phyloP scores from a whole-genome alignment of 169 alveolate genomes.

The Cryptosporidium andersoni region DNA sequence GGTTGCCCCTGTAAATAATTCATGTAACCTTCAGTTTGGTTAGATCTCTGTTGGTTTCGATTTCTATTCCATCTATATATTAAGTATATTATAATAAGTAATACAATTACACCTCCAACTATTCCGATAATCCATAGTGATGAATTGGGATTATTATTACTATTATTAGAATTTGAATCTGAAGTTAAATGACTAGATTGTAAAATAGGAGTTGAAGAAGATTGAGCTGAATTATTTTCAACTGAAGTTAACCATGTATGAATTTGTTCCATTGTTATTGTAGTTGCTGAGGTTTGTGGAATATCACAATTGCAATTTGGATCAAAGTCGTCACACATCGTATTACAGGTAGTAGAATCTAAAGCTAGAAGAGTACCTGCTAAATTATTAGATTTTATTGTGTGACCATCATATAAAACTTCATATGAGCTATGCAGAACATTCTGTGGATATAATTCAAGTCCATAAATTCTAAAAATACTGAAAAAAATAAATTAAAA shows the following conservation, averaged over 20 bases:
- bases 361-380: constrained; percentile 29
- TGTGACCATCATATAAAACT: constrained; percentile 32
- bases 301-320: constrained; percentile 52
- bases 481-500: not conserved
- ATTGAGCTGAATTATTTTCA: constrained; percentile 23
- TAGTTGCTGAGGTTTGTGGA: constrained; percentile 8
- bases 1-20: constrained; percentile 58
- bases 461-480: constrained; percentile 9
- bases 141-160: constrained; percentile 10
- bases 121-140: constrained; percentile 55
- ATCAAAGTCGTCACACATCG: constrained; percentile 67
- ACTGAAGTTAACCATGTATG: constrained; percentile 21
- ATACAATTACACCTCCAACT: constrained; percentile 36
- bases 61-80: constrained; percentile 26
- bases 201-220: constrained; percentile 55
- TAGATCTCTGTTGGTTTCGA: not conserved
- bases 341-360: constrained; percentile 38
- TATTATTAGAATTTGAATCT: not conserved
- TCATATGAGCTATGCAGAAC: constrained; percentile 2
- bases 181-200: not conserved
- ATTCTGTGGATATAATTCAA: not conserved
- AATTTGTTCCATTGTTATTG: constrained; percentile 57
- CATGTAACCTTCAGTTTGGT: constrained; percentile 3
- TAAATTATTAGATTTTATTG: constrained; percentile 7
- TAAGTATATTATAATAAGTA: constrained; percentile 33